These are phyloP conservation scores for Leucaena leucocephala DNA, from an alignment of 306 rosid genomes.

Conservation along the genomic window DNA sequence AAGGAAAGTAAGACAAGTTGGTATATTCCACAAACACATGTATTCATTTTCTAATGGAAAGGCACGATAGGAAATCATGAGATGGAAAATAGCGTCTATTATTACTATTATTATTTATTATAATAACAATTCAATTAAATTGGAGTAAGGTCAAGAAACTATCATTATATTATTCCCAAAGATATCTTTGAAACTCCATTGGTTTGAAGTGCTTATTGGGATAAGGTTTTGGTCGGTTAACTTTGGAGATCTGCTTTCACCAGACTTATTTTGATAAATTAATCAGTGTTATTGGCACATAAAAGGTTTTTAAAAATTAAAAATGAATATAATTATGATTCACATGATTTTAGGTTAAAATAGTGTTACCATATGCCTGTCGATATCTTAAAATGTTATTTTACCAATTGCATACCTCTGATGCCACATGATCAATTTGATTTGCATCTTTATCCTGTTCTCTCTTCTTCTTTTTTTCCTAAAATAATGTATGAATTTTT, in stretches of 20 bases:
- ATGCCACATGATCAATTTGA: too few species aligned
- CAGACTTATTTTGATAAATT: neutral
- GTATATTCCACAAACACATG: neutral
- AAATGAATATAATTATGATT: neutral
- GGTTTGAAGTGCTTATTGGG: conserved; percentile 51
- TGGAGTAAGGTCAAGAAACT: neutral
- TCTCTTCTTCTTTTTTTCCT: too few species aligned
- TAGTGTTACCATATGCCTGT: neutral
- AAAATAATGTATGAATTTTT: too few species aligned
- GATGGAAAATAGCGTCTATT: neutral
- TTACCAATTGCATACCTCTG: neutral
- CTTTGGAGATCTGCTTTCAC: conserved; percentile 35
- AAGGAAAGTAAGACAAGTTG: neutral
- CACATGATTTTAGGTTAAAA: neutral
- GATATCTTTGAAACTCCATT: conserved; percentile 37
- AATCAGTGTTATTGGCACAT: neutral
- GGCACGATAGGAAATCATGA: neutral
- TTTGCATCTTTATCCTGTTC: too few species aligned
- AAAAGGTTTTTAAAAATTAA: neutral
- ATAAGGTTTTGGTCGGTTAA: conserved; percentile 37
- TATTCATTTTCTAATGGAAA: conserved; percentile 6
- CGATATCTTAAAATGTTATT: too few species aligned
- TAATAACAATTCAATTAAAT: conserved; percentile 27
- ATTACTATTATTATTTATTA: neutral
- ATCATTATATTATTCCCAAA: conserved; percentile 13